Percentiles rank a stretch among this genome's conserved stretches.
These are phyloP conservation scores for Cocos nucifera DNA, from an alignment of 176 grass and related monocot species.

Conservation along the genomic window DNA sequence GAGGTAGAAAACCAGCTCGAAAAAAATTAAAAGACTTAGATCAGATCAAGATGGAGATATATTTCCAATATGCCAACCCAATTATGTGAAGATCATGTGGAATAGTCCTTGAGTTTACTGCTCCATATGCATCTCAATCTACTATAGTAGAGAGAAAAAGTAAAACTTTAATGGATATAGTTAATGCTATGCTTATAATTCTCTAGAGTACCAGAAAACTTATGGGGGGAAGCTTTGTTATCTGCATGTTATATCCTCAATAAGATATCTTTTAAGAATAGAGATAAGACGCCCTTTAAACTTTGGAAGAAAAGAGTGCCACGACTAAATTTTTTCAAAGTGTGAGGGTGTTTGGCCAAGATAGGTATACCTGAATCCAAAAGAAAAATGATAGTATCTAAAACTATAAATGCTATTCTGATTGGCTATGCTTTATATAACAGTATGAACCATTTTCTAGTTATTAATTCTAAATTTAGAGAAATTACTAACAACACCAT, in stretches of 20 bases:
- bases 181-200: conserved; percentile 17
- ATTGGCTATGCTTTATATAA: conserved; percentile 1
- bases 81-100: conserved; percentile 5
- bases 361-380: conserved; percentile 12
- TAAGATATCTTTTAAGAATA: conserved; percentile 13
- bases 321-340: not conserved
- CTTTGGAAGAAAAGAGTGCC: conserved; percentile 5
- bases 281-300: conserved; percentile 5
- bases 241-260: conserved; percentile 19
- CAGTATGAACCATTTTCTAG: conserved; percentile 5
- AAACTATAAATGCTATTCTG: too few species aligned
- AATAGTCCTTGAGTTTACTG: conserved; percentile 10
- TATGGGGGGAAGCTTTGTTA: conserved; percentile 13
- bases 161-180: conserved; percentile 13
- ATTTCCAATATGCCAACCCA: conserved; percentile 1
- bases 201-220: conserved; percentile 7
- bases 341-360: conserved; percentile 23
- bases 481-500: conserved; percentile 14
- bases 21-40: conserved; percentile 12
- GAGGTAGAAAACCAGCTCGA: conserved; percentile 15
- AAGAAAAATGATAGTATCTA: not conserved
- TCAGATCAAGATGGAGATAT: not conserved
- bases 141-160: conserved; percentile 9
- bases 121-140: conserved; percentile 16
- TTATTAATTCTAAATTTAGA: conserved; percentile 6